Evolutionary conservation across 768 basidiomycete genomes (phyloP).

Genomic region (Hygrocybe punicea): DNA sequence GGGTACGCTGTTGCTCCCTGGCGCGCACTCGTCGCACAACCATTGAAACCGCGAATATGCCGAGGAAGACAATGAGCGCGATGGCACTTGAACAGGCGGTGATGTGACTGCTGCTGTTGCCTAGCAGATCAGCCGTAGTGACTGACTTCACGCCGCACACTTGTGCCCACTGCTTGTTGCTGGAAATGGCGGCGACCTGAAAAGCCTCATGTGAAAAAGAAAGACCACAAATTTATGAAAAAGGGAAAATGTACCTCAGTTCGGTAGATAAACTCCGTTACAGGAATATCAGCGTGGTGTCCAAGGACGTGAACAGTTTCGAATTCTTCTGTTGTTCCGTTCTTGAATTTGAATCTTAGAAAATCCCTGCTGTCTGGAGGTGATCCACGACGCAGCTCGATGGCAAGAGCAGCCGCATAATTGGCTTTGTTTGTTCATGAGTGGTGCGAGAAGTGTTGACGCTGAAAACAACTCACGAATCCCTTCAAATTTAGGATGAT

Average conservation of each 20-base stretch:
- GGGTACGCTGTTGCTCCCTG: conserved; percentile 29
- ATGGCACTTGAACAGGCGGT: conserved; percentile 36
- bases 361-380: conserved; percentile 78
- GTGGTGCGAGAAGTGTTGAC: neutral
- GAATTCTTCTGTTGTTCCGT: conserved; percentile 66
- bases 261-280: conserved; percentile 83
- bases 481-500: conserved; percentile 55
- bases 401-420: conserved; percentile 67
- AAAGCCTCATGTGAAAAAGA: neutral
- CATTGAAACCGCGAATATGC: conserved; percentile 37
- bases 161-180: conserved; percentile 54
- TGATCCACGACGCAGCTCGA: conserved; percentile 74
- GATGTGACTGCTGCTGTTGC: conserved; percentile 21
- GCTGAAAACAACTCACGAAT: conserved; percentile 54
- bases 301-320: conserved; percentile 70
- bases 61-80: conserved; percentile 38
- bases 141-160: conserved; percentile 37
- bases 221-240: neutral
- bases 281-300: conserved; percentile 69
- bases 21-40: conserved; percentile 40
- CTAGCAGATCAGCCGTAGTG: conserved; percentile 23
- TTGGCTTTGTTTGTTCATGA: conserved; percentile 47
- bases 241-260: conserved; percentile 50
- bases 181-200: conserved; percentile 51
- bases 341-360: conserved; percentile 81